Percentiles rank a stretch among this genome's conserved stretches.
Evolutionary conservation across 1,139 yeast species (phyloP).

Genomic region (Pichiaceae sp.): DNA sequence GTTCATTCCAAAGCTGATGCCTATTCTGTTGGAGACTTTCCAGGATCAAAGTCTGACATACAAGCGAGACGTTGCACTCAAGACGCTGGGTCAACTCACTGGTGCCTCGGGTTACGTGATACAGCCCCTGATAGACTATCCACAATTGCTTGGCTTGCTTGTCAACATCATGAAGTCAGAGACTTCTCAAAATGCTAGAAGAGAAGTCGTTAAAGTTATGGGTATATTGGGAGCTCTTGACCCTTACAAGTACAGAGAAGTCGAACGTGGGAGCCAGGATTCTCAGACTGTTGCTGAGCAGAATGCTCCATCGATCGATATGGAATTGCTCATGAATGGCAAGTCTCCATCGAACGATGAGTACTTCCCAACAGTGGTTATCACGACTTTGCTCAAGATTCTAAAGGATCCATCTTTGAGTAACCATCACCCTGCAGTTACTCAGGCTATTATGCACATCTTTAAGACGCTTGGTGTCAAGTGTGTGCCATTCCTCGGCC

Average conservation of each 20-base stretch:
- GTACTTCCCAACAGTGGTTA: constrained; percentile 92
- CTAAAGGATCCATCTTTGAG: constrained; percentile 78
- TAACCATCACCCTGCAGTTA: constrained; percentile 81
- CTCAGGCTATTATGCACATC: constrained; percentile 85
- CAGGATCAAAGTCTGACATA: constrained; percentile 85
- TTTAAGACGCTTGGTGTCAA: constrained; percentile 82
- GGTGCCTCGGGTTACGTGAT: constrained; percentile 92
- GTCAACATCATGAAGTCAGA: constrained; percentile 79
- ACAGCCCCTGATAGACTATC: constrained; percentile 86
- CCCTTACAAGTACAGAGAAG: constrained; percentile 91
- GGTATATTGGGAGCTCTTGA: constrained; percentile 96
- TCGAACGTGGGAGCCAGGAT: constrained; percentile 63
- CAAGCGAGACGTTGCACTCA: constrained; percentile 85
- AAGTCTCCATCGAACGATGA: constrained; percentile 92
- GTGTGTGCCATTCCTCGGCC: constrained; percentile 80
- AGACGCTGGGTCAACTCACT: constrained; percentile 80
- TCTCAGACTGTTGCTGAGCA: constrained; percentile 61
- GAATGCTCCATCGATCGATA: constrained; percentile 84
- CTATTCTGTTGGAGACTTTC: constrained; percentile 74
- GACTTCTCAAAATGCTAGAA: constrained; percentile 59
- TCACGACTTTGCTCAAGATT: constrained; percentile 73
- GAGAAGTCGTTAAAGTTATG: constrained; percentile 80
- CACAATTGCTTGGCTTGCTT: constrained; percentile 74
- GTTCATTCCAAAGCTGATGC: constrained; percentile 74
- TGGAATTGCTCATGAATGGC: constrained; percentile 84